Percentiles rank a stretch among this genome's conserved stretches.
Evolutionary conservation across 2,329 filamentous ascomycete species (phyloP).

Genomic region (Hypoxylon sp.): DNA sequence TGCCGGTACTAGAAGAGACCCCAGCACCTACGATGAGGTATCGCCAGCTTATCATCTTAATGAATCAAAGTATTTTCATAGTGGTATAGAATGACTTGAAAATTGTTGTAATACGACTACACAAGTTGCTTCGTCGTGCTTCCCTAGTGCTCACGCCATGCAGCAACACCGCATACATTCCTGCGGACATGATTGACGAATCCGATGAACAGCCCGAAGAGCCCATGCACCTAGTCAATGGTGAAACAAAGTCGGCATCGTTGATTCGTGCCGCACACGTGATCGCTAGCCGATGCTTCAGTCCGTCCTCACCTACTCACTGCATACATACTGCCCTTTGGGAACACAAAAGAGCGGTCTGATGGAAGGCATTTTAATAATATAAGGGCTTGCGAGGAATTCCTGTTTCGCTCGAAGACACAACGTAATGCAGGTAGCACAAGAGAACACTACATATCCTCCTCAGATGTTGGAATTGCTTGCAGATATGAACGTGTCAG

Average conservation of each 20-base stretch:
- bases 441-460: conserved; percentile 12
- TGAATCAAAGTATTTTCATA: neutral
- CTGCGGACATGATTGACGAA: conserved; percentile 39
- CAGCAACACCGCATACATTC: conserved; percentile 36
- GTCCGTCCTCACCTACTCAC: conserved; percentile 41
- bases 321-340: conserved; percentile 19
- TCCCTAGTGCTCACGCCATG: conserved; percentile 42
- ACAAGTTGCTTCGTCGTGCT: conserved; percentile 29
- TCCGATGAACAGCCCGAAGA: conserved; percentile 37
- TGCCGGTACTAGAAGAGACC: too few species aligned
- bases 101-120: neutral
- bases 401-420: conserved; percentile 31
- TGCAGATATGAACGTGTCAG: neutral
- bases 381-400: conserved; percentile 13
- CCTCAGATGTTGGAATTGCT: neutral
- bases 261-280: conserved; percentile 47
- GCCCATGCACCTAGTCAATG: conserved; percentile 49
- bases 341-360: conserved; percentile 38
- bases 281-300: conserved; percentile 45
- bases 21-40: too few species aligned
- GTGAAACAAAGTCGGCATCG: conserved; percentile 48
- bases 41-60: too few species aligned
- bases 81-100: neutral
- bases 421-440: conserved; percentile 21
- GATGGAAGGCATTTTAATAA: conserved; percentile 7